A percentile compares a stretch with the other conserved stretches of the same genome.
Conservation (phyloP, 768 basidiomycete genomes). For the Macrolepiota fuliginosa region DNA sequence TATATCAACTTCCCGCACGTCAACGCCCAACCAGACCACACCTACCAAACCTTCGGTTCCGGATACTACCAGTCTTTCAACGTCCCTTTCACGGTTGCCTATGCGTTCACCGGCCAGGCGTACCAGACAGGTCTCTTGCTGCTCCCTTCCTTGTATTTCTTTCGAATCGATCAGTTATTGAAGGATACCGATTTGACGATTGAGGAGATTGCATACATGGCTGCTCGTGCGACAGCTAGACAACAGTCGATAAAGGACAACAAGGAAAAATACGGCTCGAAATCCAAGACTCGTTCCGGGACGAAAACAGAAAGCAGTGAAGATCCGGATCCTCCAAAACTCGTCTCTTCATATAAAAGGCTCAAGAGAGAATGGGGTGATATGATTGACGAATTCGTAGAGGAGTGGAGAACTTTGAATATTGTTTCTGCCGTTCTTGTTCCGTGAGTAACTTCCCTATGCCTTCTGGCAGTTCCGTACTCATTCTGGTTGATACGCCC, state of each 20-base stretch:
- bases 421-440: neutral
- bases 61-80: neutral
- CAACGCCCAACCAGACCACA: neutral
- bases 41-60: neutral
- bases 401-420: neutral
- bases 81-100: neutral
- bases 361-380: neutral
- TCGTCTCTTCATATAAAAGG: neutral
- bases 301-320: neutral
- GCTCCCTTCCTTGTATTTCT: slow-evolving; percentile 4
- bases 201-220: neutral
- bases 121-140: neutral
- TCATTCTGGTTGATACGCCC: neutral
- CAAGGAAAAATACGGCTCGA: neutral
- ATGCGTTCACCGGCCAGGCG: neutral
- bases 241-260: neutral
- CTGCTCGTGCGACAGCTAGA: neutral
- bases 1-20: neutral
- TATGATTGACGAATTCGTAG: neutral
- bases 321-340: neutral
- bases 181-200: neutral
- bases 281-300: neutral
- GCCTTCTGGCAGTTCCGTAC: neutral
- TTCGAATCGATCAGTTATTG: neutral
- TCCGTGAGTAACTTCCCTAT: neutral